A percentile compares a stretch with the other conserved stretches of the same genome.
Conservation (phyloP, 2,329 filamentous ascomycete genomes). For the Trichoderma semiorbis region DNA sequence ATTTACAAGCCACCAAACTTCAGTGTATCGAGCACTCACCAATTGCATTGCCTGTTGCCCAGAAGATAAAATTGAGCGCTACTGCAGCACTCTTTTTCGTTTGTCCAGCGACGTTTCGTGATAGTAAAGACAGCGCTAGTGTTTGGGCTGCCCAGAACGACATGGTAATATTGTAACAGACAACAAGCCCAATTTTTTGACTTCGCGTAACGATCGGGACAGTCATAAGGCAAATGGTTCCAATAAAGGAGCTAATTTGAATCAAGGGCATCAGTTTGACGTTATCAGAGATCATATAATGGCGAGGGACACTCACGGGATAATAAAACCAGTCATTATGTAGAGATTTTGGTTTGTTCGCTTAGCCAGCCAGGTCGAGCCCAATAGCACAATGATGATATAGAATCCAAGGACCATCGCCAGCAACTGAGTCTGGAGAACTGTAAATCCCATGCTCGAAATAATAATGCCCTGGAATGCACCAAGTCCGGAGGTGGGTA, state of each 20-base stretch:
- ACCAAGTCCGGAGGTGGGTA: constrained; percentile 7
- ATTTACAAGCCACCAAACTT: too few species aligned
- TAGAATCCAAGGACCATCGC: constrained; percentile 10
- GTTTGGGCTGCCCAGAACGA: constrained; percentile 11
- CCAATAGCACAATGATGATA: constrained; percentile 2
- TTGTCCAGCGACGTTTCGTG: constrained; percentile 5
- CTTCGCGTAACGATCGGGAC: neutral
- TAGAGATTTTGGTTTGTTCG: constrained; percentile 1
- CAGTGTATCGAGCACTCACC: neutral
- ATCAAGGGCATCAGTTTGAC: neutral
- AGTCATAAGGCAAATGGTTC: constrained; percentile 8
- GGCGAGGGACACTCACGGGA: neutral
- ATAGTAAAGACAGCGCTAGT: neutral
- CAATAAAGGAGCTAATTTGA: neutral
- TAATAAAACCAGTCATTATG: neutral
- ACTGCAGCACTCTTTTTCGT: constrained; percentile 6
- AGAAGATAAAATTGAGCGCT: constrained; percentile 2
- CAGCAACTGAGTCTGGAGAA: constrained; percentile 1
- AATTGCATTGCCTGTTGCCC: constrained; percentile 3
- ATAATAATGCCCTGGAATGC: constrained; percentile 11
- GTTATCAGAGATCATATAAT: neutral
- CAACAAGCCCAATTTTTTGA: constrained; percentile 8
- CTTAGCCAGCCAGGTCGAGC: neutral
- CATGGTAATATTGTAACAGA: constrained; percentile 11
- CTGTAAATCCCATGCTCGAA: constrained; percentile 1